Conservation (phyloP, 2,329 filamentous ascomycete species). For the Arthrobotrys conoides region DNA sequence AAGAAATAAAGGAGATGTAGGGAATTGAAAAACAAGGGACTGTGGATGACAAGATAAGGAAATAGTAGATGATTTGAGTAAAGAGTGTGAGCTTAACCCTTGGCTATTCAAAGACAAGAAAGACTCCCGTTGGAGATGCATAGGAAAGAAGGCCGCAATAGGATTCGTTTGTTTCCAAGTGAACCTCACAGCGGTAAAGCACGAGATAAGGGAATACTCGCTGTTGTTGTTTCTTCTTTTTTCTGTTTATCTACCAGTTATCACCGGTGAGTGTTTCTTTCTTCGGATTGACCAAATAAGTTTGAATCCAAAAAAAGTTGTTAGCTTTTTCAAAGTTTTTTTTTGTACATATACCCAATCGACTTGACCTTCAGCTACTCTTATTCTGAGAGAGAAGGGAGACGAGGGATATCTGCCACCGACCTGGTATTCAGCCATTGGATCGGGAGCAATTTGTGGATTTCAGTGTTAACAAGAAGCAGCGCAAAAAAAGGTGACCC, state of each 20-base stretch:
- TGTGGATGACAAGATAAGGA: conserved; percentile 43
- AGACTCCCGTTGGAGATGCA: conserved; percentile 16
- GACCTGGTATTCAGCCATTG: conserved; percentile 60
- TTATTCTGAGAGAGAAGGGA: conserved; percentile 12
- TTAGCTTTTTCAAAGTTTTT: conserved; percentile 57
- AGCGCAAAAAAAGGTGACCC: conserved; percentile 45
- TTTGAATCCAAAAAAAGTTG: conserved; percentile 49
- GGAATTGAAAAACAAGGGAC: conserved; percentile 43
- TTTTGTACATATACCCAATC: conserved; percentile 57
- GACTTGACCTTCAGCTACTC: not conserved
- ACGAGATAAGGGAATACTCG: conserved; percentile 33
- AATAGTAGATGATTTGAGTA: conserved; percentile 51
- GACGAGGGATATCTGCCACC: conserved; percentile 39
- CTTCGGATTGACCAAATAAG: conserved; percentile 40
- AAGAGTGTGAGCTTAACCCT: conserved; percentile 54
- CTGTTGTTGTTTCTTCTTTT: conserved; percentile 30
- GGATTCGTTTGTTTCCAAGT: conserved; percentile 43
- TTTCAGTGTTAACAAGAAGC: conserved; percentile 51
- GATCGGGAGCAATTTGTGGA: conserved; percentile 45
- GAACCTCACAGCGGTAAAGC: conserved; percentile 14
- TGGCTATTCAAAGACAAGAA: conserved; percentile 30
- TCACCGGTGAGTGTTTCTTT: conserved; percentile 10
- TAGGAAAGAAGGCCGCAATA: conserved; percentile 19
- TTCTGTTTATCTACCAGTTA: conserved; percentile 4
- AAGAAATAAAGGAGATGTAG: conserved; percentile 35